Evolutionary conservation across 768 basidiomycete genomes (phyloP).

Genomic region (Rhodotorula paludigena): DNA sequence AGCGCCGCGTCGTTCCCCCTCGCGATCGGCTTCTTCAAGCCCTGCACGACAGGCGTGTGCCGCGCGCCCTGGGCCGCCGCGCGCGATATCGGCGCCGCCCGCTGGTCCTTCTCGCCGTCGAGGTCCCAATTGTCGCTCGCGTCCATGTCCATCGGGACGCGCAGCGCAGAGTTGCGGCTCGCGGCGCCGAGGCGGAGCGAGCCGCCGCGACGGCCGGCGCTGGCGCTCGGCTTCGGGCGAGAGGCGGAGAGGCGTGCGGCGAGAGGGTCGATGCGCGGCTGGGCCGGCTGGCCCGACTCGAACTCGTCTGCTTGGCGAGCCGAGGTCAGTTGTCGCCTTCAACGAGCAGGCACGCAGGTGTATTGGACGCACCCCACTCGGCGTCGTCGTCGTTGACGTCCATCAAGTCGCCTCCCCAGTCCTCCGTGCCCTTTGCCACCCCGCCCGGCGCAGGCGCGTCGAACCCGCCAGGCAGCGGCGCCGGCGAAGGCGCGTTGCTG

Average conservation of each 20-base stretch:
- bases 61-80: neutral
- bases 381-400: constrained; percentile 88
- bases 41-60: neutral
- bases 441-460: neutral
- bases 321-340: neutral
- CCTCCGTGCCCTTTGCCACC: constrained; percentile 45
- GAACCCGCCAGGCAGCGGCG: constrained; percentile 49
- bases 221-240: constrained; percentile 10
- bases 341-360: neutral
- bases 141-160: constrained; percentile 22
- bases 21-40: neutral
- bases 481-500: constrained; percentile 21
- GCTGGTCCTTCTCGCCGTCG: neutral
- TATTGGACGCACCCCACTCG: constrained; percentile 74
- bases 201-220: constrained; percentile 17
- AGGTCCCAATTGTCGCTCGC: constrained; percentile 35
- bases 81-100: neutral
- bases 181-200: neutral
- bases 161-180: neutral
- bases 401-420: constrained; percentile 78
- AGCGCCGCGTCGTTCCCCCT: neutral
- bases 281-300: constrained; percentile 53
- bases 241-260: constrained; percentile 22
- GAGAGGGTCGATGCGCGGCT: constrained; percentile 18
- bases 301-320: constrained; percentile 59